Base-by-base conservation (phyloP, 148 eudicot species). In the Rheum nobile region DNA sequence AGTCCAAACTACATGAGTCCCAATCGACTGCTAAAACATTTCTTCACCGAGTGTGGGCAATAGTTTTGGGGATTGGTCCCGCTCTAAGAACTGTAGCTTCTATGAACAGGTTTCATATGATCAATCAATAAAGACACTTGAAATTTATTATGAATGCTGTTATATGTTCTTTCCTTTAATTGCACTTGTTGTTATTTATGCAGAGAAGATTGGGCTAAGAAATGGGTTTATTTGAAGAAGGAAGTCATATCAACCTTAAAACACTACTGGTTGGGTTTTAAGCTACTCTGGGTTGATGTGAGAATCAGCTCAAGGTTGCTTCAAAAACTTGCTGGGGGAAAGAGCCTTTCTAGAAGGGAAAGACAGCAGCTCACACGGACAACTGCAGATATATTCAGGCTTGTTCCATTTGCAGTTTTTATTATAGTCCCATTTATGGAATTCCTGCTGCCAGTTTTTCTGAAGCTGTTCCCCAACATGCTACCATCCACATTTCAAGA, bases 341-440 rank as follows among this genome's bases (percentile, higher is more conserved):
- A 80, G 86, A 90, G 85, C 74, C 88, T 93, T 28, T 90, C 98
- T 19, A 90, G 98, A 82, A 87, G 98, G 80, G 94, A 93, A 84
- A 90, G 96, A 75, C 98, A 93, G 77, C 98, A 90, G 82, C 90
- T 93, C 9, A 93, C 96, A 67, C 84, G 98, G 73, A 90, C 98
- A 77, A 93, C 98, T 61, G 96, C 96, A 55, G 96, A 93, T 79
- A 93, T 93, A 63, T 93, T 93, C 75, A 82, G 98, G 86, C 94
- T 93, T 65, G 92, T 93, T 73, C 98, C 98, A 14, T 73, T 93
- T 87, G 96, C 98, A 8, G 91, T 93, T 75, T 93, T 93, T 75
- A 79, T 93, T 79, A 74, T 93, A 44, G 96, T 93, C 55, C 98
- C 98, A 22, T 93, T 93, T 81, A 93, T 93, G 98, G 98, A 93